These are phyloP conservation scores for Blastocystis sp. DNA, from an alignment of 352 stramenopile genomes.

Conservation along the genomic window DNA sequence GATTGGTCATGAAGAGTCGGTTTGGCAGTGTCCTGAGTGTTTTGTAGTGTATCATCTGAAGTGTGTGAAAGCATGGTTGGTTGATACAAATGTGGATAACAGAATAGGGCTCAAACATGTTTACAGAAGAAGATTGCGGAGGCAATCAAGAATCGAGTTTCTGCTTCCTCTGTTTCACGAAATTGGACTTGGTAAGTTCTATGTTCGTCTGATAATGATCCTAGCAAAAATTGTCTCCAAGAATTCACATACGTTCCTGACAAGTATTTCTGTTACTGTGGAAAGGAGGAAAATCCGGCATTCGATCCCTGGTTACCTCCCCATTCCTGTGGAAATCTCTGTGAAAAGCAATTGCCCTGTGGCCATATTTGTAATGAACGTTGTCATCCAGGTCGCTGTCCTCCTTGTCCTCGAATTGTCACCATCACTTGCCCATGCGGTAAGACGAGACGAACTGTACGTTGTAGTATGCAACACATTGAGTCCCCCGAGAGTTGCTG, in stretches of 20 bases:
- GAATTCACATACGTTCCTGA: not conserved
- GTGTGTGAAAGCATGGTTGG: constrained; percentile 37
- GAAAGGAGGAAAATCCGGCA: constrained; percentile 56
- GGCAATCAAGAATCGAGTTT: constrained; percentile 55
- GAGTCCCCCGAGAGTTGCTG: not conserved
- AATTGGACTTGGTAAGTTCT: constrained; percentile 24
- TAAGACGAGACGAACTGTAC: constrained; percentile 36
- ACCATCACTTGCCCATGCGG: constrained; percentile 38
- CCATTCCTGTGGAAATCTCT: constrained; percentile 53
- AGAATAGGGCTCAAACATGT: constrained; percentile 46
- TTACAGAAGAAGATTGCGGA: constrained; percentile 42
- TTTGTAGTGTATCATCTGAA: constrained; percentile 52
- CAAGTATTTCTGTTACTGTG: constrained; percentile 57
- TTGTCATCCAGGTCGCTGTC: constrained; percentile 47
- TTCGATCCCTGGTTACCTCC: constrained; percentile 58
- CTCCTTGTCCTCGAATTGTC: constrained; percentile 28
- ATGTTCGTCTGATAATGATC: not conserved
- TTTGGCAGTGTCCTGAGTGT: constrained; percentile 51
- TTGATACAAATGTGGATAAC: not conserved
- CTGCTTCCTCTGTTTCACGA: constrained; percentile 11
- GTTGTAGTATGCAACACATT: constrained; percentile 51
- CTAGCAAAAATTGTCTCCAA: constrained; percentile 34
- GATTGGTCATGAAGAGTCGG: constrained; percentile 9
- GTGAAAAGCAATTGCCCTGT: constrained; percentile 32
- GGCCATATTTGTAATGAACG: constrained; percentile 57